Conservation (phyloP, 2,329 filamentous ascomycete genomes). For the Dothideomycetes sp. region DNA sequence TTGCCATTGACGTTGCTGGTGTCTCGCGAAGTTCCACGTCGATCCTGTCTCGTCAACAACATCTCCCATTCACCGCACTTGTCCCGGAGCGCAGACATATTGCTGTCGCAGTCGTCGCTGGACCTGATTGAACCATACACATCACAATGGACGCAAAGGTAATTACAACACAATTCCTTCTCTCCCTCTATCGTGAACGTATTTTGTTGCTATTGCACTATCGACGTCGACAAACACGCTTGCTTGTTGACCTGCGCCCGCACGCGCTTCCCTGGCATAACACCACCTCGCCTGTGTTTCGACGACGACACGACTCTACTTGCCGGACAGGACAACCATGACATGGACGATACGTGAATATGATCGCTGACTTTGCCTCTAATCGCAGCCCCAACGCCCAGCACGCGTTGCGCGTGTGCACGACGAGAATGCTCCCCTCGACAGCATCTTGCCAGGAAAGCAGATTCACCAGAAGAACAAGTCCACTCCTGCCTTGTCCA, state of each 20-base stretch:
- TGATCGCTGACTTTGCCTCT: too few relatives aligned
- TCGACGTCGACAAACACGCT: too few relatives aligned
- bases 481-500: conserved; percentile 55
- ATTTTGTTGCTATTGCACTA: background rate
- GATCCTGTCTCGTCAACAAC: conserved; percentile 3
- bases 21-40: conserved; percentile 5
- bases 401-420: conserved; percentile 47
- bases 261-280: too few relatives aligned
- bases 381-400: conserved; percentile 48
- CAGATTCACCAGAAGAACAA: conserved; percentile 71
- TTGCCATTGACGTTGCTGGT: background rate
- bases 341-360: too few relatives aligned
- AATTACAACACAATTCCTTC: conserved; percentile 12
- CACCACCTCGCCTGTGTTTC: too few relatives aligned
- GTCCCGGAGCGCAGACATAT: background rate
- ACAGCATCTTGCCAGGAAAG: conserved; percentile 32
- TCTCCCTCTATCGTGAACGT: background rate
- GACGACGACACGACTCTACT: too few relatives aligned
- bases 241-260: too few relatives aligned
- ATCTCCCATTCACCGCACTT: conserved; percentile 1
- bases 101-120: background rate
- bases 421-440: conserved; percentile 55
- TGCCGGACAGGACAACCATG: too few relatives aligned
- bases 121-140: background rate
- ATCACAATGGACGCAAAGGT: conserved; percentile 35